These are phyloP conservation scores for Saksenaea oblongispora DNA, from an alignment of 371 early-diverging fungal species.

Conservation along the genomic window DNA sequence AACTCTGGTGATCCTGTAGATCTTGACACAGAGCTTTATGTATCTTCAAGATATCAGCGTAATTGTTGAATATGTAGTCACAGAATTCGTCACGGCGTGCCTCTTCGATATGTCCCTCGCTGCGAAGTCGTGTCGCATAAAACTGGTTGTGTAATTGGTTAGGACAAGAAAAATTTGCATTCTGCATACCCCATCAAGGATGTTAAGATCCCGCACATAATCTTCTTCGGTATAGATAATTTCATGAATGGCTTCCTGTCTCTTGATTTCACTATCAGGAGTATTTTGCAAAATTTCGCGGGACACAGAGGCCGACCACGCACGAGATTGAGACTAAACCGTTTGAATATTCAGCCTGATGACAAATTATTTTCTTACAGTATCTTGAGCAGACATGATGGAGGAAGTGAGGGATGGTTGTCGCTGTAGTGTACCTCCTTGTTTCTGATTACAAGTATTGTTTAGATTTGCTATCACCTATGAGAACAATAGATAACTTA, in stretches of 20 bases:
- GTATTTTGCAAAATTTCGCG: slow-evolving; percentile 71
- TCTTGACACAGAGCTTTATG: slow-evolving; percentile 68
- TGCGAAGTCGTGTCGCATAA: slow-evolving; percentile 22
- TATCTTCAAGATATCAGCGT: slow-evolving; percentile 65
- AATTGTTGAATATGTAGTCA: slow-evolving; percentile 78
- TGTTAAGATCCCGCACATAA: slow-evolving; percentile 75
- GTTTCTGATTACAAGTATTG: background rate
- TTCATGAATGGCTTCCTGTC: slow-evolving; percentile 93
- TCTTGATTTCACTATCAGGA: slow-evolving; percentile 72
- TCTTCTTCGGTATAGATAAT: slow-evolving; percentile 88
- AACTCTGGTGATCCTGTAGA: slow-evolving; percentile 67
- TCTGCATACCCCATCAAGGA: slow-evolving; percentile 37
- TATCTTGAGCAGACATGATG: slow-evolving; percentile 32
- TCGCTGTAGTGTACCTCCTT: slow-evolving; percentile 7
- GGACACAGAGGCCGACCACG: slow-evolving; percentile 73
- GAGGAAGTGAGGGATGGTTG: slow-evolving; percentile 29
- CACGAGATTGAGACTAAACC: slow-evolving; percentile 38
- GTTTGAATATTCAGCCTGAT: background rate
- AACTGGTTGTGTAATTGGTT: slow-evolving; percentile 12
- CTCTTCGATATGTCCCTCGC: slow-evolving; percentile 48
- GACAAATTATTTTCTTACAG: slow-evolving; percentile 19
- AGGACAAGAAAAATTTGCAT: background rate
- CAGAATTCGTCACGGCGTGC: slow-evolving; percentile 67
- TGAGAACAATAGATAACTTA: background rate
- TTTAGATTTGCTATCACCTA: background rate